Conservation (phyloP, 331 rosid genomes). For the Pyracantha coccinea region DNA sequence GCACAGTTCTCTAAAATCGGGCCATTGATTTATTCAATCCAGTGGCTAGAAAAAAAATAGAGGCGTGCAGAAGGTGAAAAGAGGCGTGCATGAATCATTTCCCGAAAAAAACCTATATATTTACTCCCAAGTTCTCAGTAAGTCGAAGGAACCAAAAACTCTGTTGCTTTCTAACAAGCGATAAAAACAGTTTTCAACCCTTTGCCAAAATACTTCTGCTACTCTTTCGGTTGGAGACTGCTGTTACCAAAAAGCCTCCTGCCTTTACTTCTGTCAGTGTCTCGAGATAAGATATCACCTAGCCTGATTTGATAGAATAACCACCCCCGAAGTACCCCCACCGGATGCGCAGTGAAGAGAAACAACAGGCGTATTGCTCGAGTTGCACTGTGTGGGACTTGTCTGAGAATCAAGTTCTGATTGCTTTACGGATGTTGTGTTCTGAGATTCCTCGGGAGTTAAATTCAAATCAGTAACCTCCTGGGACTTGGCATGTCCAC, state of each 20-base stretch:
- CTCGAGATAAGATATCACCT: slow-evolving; percentile 25
- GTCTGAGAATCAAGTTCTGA: slow-evolving; percentile 17
- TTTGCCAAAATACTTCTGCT: neutral
- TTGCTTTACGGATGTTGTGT: slow-evolving; percentile 18
- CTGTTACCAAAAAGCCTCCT: slow-evolving; percentile 14
- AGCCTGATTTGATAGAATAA: slow-evolving; percentile 43
- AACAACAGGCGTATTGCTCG: slow-evolving; percentile 25
- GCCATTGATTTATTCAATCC: neutral
- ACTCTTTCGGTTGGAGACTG: slow-evolving; percentile 11
- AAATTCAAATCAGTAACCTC: neutral
- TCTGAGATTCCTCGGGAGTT: neutral
- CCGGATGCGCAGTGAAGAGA: slow-evolving; percentile 40
- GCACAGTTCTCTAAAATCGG: neutral
- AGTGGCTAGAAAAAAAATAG: neutral
- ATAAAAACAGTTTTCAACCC: slow-evolving; percentile 3
- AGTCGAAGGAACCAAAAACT: neutral
- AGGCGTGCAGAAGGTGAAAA: neutral
- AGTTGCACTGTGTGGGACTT: slow-evolving; percentile 11
- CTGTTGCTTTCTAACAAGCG: neutral
- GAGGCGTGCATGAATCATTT: neutral
- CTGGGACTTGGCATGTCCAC: slow-evolving; percentile 20
- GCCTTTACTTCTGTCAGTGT: slow-evolving; percentile 6
- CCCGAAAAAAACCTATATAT: neutral
- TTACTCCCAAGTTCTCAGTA: neutral
- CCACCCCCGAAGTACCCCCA: slow-evolving; percentile 36